Evolutionary conservation across 305 asterid genomes (phyloP).

Genomic region (Fraxinus sp.): DNA sequence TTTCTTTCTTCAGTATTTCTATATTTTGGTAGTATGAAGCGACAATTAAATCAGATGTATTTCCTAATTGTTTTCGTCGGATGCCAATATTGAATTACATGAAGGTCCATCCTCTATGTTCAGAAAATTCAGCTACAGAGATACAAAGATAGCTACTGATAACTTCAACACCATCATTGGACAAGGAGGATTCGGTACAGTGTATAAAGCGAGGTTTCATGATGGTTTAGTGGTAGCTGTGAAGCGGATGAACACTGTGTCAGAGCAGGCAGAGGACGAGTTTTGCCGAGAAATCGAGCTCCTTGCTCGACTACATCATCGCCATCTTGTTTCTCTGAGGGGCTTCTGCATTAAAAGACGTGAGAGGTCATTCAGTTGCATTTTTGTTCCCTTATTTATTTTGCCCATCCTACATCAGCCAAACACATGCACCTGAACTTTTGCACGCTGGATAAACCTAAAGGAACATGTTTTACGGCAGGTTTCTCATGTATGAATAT

Average conservation of each 20-base stretch:
- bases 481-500: conserved; percentile 86
- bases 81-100: conserved; percentile 29
- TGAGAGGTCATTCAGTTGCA: conserved; percentile 52
- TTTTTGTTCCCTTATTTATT: background rate
- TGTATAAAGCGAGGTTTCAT: conserved; percentile 77
- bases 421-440: background rate
- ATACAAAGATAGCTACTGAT: conserved; percentile 80
- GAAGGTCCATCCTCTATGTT: conserved; percentile 73
- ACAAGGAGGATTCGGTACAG: conserved; percentile 93
- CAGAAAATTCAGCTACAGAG: conserved; percentile 85
- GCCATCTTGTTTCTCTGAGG: conserved; percentile 86
- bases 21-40: background rate
- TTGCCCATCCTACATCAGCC: background rate
- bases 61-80: conserved; percentile 25
- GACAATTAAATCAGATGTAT: background rate
- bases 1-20: conserved; percentile 11
- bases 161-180: conserved; percentile 71
- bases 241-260: conserved; percentile 82
- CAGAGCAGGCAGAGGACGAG: conserved; percentile 93
- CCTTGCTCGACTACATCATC: conserved; percentile 95
- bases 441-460: background rate
- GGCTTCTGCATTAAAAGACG: conserved; percentile 78
- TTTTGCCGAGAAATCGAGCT: conserved; percentile 91
- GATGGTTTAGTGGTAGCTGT: conserved; percentile 75
- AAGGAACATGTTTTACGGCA: conserved; percentile 29